These are phyloP conservation scores for Clausena lansium DNA, from an alignment of 345 rosid genomes.

Conservation along the genomic window DNA sequence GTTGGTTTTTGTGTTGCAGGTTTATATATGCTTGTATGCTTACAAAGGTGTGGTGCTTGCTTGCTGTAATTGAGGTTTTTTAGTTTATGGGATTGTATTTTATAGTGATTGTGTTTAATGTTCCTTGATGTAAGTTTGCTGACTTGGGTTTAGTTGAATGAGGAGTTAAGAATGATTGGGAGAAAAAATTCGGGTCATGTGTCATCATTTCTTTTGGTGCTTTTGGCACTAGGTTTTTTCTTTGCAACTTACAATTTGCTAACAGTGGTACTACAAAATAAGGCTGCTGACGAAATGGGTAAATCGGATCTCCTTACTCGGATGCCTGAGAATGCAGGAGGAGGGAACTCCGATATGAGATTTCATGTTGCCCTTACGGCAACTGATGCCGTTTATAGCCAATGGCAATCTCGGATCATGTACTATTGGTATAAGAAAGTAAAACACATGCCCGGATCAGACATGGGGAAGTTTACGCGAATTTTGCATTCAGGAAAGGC, in stretches of 20 bases:
- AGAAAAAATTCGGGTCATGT: conserved; percentile 44
- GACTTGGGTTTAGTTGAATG: conserved; percentile 10
- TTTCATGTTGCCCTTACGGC: conserved; percentile 76
- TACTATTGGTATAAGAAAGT: conserved; percentile 71
- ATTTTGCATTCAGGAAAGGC: conserved; percentile 73
- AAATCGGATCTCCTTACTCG: conserved; percentile 25
- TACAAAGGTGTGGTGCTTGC: neutral
- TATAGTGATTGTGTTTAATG: conserved; percentile 7
- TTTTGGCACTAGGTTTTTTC: conserved; percentile 48
- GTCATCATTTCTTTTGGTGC: conserved; percentile 48
- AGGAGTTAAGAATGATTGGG: conserved; percentile 31
- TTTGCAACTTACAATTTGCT: conserved; percentile 59
- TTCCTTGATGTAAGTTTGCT: conserved; percentile 9
- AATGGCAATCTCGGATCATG: conserved; percentile 85
- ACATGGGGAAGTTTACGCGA: conserved; percentile 77
- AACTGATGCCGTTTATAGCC: conserved; percentile 65
- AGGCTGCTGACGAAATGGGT: conserved; percentile 20
- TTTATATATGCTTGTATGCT: conserved; percentile 7
- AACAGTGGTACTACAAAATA: conserved; percentile 35
- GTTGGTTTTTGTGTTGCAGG: conserved; percentile 24
- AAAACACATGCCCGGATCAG: conserved; percentile 66
- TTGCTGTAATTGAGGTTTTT: conserved; percentile 11
- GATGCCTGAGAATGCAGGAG: conserved; percentile 20
- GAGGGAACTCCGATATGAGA: conserved; percentile 21
- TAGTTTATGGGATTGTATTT: neutral